phyloP scores from a whole-genome alignment of 73 alveolate species.

The Uronychia setigera region DNA sequence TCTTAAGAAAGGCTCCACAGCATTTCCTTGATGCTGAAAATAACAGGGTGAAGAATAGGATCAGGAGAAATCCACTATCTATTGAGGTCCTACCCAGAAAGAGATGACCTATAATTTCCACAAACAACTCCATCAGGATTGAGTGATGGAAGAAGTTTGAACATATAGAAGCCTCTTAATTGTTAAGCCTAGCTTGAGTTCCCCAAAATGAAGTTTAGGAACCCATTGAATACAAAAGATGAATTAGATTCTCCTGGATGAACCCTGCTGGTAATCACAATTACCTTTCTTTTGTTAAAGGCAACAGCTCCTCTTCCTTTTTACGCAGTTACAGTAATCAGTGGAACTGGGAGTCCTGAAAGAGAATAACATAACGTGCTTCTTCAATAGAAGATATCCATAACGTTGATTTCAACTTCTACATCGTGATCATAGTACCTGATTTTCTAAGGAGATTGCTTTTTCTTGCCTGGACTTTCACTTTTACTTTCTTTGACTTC shows the following conservation, averaged over 20 bases:
- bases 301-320: conserved; percentile 2
- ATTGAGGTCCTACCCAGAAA: conserved; percentile 83
- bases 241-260: conserved; percentile 46
- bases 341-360: conserved; percentile 23
- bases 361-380: conserved; percentile 13
- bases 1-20: conserved; percentile 60
- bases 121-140: conserved; percentile 83
- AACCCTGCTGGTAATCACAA: conserved; percentile 33
- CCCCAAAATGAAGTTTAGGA: conserved; percentile 52
- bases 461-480: background rate
- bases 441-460: background rate
- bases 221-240: conserved; percentile 25
- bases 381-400: conserved; percentile 18
- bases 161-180: conserved; percentile 59
- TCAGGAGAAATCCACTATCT: conserved; percentile 82
- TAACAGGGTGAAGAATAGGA: conserved; percentile 76
- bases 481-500: background rate
- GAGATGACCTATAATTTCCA: conserved; percentile 76
- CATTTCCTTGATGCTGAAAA: conserved; percentile 74
- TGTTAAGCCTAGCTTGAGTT: conserved; percentile 57
- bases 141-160: conserved; percentile 78
- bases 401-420: background rate
- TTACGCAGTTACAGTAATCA: conserved; percentile 12
- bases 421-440: background rate
- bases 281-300: background rate